Base-by-base conservation (phyloP, 169 alveolate species). In the Cryptosporidium felis region DNA sequence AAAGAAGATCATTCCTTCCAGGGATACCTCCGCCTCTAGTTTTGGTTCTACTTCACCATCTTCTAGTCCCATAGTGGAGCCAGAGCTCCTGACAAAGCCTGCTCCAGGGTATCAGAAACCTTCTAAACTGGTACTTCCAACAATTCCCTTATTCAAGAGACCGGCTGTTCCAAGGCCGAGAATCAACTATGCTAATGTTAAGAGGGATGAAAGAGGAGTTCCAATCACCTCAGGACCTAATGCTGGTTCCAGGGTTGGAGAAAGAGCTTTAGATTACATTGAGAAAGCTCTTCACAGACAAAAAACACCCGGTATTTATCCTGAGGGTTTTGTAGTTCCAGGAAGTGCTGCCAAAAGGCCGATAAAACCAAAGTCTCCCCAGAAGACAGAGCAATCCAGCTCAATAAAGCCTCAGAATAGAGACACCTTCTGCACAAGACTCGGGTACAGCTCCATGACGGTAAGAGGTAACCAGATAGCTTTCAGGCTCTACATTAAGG, bases 171-270 rank as follows among this genome's bases (percentile, higher is more conserved):
- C 38, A 12, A 28, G 26, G 4, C 26, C 85, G 56, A 34, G 30
- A 53, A 21, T 30, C 0, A 23, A 74, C 46, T 74, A 74, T 18
- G 9, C 42, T 14, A 49, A 74, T 12, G 59, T 49, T 0, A 23
- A 45, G 26, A 74, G 61, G 28, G 85, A 74, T 21, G 53, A 9
- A n/a, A 74, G 85, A 53, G 85, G 85, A 12, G 85, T 74, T 38
- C 85, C 85, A 21, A 74, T 74, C 14, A 61, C 61, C 16, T 23
- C 85, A n/a, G 85, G 85, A 6, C 85, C 85, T 18, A 26, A 36
- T 23, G 85, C 58, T 8, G 85, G 85, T 3, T 51, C 85, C 14
- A 49, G 42, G 28, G 85, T 74, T 18, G 85, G 74, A 40, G 74
- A 74, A 32, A 58, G 23, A 14, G 85, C 85, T 14, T 38, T 74